Percentiles rank a stretch among this genome's conserved stretches.
Evolutionary conservation across 495 filamentous ascomycete species (phyloP).

Genomic region (Neurospora sp.): DNA sequence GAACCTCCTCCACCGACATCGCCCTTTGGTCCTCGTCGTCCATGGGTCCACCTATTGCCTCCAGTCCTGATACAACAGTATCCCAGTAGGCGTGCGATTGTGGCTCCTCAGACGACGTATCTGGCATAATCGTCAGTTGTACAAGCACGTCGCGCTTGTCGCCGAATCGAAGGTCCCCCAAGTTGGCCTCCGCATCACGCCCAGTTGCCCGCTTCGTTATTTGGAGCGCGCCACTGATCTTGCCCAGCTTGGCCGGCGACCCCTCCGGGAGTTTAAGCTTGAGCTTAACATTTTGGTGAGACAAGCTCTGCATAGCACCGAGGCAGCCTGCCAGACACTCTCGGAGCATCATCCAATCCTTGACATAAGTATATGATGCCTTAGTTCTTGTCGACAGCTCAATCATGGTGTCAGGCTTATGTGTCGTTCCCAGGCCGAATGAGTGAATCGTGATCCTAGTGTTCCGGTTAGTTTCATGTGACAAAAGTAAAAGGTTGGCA

Average conservation of each 20-base stretch:
- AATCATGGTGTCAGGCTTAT: slow-evolving; percentile 99
- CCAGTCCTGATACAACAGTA: slow-evolving; percentile 87
- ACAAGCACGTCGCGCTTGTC: slow-evolving; percentile 97
- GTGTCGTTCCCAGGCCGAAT: slow-evolving; percentile 89
- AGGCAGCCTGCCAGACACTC: slow-evolving; percentile 95
- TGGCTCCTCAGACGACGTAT: slow-evolving; percentile 75
- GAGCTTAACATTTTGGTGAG: slow-evolving; percentile 98
- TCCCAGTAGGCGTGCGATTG: slow-evolving; percentile 94
- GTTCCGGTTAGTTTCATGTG: slow-evolving; percentile 6
- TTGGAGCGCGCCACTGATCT: slow-evolving; percentile 94
- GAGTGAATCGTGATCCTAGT: slow-evolving; percentile 87
- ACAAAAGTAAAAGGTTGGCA: not conserved
- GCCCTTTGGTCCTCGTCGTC: slow-evolving; percentile 81
- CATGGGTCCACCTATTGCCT: slow-evolving; percentile 84
- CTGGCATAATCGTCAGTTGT: slow-evolving; percentile 86
- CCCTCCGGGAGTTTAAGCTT: slow-evolving; percentile 92
- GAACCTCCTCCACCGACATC: slow-evolving; percentile 86
- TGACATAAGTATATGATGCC: slow-evolving; percentile 94
- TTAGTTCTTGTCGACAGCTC: slow-evolving; percentile 93
- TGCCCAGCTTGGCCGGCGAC: slow-evolving; percentile 95
- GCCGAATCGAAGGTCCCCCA: slow-evolving; percentile 91
- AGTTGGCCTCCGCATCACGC: slow-evolving; percentile 82
- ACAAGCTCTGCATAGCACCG: slow-evolving; percentile 86
- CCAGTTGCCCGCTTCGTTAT: slow-evolving; percentile 97
- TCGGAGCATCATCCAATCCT: slow-evolving; percentile 99